Evolutionary conservation across 2,329 filamentous ascomycete species (phyloP), one percentile per base, ranked within the genome.

Genomic region (Neonectria neomacrospora): DNA sequence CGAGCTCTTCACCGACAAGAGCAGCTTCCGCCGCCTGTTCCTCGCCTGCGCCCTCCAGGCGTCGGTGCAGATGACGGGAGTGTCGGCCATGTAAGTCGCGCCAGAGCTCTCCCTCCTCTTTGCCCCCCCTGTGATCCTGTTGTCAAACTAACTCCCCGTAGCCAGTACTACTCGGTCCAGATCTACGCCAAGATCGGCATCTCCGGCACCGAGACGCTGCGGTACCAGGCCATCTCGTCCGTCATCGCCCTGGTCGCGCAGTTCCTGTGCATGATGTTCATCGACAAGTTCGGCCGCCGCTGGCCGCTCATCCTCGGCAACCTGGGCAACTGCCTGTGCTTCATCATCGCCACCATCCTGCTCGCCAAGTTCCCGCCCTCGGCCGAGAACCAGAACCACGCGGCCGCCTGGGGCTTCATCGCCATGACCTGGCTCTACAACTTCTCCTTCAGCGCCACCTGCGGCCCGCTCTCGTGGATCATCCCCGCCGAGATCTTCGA

Each of bases 381-480:
- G 2, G 51, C 58, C 0, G 62, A 83, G 2, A 77, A 76, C 50
- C 79, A 82, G 61, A 76, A 76, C 62, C 78, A 78, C 42, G 80
- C 81, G 5, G 90, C 90, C 1, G 83, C 84, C 7, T 92, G 90
- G 89, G 90, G 87, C 1, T 95, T 94, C 77, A 94, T 94, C 65
- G 73, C 64, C 44, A 83, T 87, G 70, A 94, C 91, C 1, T 94
- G 91, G 91, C 75, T 92, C 1, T 94, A 92, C 83, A 94, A 94
- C 79, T 91, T 93, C 80, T 90, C 84, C 44, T 94, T 93, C 82
- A 90, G 85, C 3, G 84, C 85, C 34, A 90, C 90, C 2, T 91
- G 89, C 63, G 91, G 91, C 22, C 90, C 91, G 0, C 78, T 93
- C 1, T 78, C 76, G 0, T 85, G 78, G 84, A 85, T 86, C 68